phyloP scores from a whole-genome alignment of 140 eudicot species.

The Cichorium intybus region DNA sequence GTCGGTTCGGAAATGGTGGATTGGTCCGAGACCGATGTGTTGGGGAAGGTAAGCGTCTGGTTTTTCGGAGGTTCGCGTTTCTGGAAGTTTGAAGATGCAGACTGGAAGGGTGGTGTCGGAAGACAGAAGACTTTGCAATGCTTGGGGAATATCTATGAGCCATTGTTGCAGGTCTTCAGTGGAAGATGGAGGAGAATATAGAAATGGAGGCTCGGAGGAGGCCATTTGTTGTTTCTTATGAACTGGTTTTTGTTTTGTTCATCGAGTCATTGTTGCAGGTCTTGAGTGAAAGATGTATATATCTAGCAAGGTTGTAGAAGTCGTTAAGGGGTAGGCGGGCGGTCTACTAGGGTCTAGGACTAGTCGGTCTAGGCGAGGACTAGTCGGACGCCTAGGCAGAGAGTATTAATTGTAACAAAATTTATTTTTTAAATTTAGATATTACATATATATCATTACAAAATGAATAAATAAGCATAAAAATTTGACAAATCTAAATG shows the following conservation, averaged over 20 bases:
- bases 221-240: conserved; percentile 16
- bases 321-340: too few species aligned
- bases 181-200: conserved; percentile 23
- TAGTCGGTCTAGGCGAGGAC: too few species aligned
- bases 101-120: conserved; percentile 9
- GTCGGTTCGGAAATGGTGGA: conserved; percentile 26
- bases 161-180: conserved; percentile 23
- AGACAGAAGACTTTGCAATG: conserved; percentile 8
- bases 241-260: not conserved
- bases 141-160: conserved; percentile 6
- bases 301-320: too few species aligned
- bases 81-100: conserved; percentile 23
- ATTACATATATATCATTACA: too few species aligned
- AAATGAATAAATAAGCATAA: too few species aligned
- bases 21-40: conserved; percentile 27
- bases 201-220: conserved; percentile 9
- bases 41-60: conserved; percentile 27
- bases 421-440: too few species aligned
- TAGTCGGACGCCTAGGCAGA: too few species aligned
- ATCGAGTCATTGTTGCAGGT: not conserved
- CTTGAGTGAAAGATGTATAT: not conserved
- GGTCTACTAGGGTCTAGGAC: too few species aligned
- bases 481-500: too few species aligned
- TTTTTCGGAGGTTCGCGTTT: conserved; percentile 21
- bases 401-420: too few species aligned